Conservation (phyloP, 192 early-diverging fungal species). For the Nowakowskiella sp. region DNA sequence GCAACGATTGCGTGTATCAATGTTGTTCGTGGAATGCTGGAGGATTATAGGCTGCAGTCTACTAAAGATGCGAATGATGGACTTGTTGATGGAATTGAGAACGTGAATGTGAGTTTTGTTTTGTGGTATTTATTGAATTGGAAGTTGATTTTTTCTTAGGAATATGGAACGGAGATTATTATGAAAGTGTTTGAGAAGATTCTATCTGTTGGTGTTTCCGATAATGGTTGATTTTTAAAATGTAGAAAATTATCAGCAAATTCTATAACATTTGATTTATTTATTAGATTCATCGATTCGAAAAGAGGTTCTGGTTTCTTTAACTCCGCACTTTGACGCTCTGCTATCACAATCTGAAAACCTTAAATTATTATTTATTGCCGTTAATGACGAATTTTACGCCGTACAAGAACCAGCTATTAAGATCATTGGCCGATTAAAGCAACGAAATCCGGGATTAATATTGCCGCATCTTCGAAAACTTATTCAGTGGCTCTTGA, state of each 20-base stretch:
- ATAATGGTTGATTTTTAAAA: slow-evolving; percentile 36
- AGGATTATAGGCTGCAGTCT: too few species aligned
- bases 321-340: slow-evolving; percentile 78
- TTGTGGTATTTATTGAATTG: too few species aligned
- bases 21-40: too few species aligned
- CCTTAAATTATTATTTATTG: slow-evolving; percentile 77
- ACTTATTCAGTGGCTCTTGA: slow-evolving; percentile 75
- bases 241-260: slow-evolving; percentile 6
- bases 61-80: too few species aligned
- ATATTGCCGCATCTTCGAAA: slow-evolving; percentile 84
- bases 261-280: slow-evolving; percentile 1
- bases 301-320: slow-evolving; percentile 66
- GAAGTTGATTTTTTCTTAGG: too few species aligned
- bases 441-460: slow-evolving; percentile 82
- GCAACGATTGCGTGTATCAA: too few species aligned
- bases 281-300: slow-evolving; percentile 59
- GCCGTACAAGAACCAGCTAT: slow-evolving; percentile 76
- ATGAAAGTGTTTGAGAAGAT: slow-evolving; percentile 84
- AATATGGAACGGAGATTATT: slow-evolving; percentile 71
- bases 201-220: slow-evolving; percentile 80
- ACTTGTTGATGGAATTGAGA: too few species aligned
- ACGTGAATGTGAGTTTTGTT: too few species aligned
- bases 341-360: slow-evolving; percentile 88
- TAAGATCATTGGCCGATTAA: slow-evolving; percentile 76
- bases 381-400: slow-evolving; percentile 88